Evolutionary conservation across 2,329 filamentous ascomycete genomes (phyloP).

Genomic region (Penicillium polonicum): DNA sequence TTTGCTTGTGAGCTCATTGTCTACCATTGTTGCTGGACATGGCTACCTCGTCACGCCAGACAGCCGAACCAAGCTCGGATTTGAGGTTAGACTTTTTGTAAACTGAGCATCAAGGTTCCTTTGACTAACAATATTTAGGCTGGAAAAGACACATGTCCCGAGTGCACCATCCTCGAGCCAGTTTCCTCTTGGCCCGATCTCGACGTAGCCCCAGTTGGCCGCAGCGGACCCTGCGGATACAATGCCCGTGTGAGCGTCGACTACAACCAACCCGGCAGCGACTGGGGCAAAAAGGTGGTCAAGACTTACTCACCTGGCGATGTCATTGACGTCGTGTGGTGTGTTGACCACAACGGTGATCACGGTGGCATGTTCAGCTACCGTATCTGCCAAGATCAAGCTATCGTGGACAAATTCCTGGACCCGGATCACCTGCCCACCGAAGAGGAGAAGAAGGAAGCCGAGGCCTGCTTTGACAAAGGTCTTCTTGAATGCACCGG

Average conservation of each 20-base stretch:
- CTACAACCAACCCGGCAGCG: constrained; percentile 50
- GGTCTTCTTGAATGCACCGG: constrained; percentile 52
- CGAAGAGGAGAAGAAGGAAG: constrained; percentile 53
- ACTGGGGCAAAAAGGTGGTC: constrained; percentile 49
- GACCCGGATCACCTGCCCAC: constrained; percentile 51
- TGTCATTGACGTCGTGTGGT: constrained; percentile 54
- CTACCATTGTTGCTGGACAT: constrained; percentile 39
- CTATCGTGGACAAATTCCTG: constrained; percentile 52
- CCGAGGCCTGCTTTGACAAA: constrained; percentile 53
- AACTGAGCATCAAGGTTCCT: neutral
- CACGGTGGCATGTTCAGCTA: constrained; percentile 59
- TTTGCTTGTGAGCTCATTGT: constrained; percentile 1
- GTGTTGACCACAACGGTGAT: constrained; percentile 57
- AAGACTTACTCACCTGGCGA: constrained; percentile 50
- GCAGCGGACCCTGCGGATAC: constrained; percentile 55
- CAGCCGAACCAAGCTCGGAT: constrained; percentile 48
- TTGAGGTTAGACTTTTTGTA: constrained; percentile 36
- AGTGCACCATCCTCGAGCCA: constrained; percentile 56
- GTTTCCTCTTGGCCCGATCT: constrained; percentile 53
- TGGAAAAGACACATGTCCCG: constrained; percentile 53
- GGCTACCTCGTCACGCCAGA: constrained; percentile 48
- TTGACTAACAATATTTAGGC: constrained; percentile 32
- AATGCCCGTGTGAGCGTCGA: constrained; percentile 55
- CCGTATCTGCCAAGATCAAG: constrained; percentile 54
- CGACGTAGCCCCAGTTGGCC: constrained; percentile 46